Evolutionary conservation across 2,329 filamentous ascomycete species (phyloP).

Genomic region (Chaetothyriales sp.): DNA sequence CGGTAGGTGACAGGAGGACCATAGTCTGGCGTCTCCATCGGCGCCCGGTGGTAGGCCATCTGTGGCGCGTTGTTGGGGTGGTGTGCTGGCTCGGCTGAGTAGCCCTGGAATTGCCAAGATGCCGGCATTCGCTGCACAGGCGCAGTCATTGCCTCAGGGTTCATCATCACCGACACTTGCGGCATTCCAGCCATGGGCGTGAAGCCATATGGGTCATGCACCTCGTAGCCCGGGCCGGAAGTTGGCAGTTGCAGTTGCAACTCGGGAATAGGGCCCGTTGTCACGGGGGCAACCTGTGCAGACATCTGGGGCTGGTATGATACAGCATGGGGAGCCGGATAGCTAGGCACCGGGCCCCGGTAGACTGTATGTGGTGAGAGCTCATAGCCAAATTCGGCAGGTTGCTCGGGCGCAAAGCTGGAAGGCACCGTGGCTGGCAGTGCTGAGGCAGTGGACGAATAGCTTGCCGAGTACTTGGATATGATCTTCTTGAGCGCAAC

Average conservation of each 20-base stretch:
- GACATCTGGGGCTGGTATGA: conserved; percentile 3
- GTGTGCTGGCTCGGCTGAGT: conserved; percentile 19
- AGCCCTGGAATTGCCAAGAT: conserved; percentile 26
- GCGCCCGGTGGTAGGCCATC: conserved; percentile 10
- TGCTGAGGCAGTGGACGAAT: conserved; percentile 46
- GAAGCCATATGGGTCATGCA: conserved; percentile 11
- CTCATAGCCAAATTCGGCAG: conserved; percentile 29
- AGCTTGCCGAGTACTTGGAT: conserved; percentile 74
- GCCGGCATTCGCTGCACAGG: conserved; percentile 19
- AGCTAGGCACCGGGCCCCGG: not conserved
- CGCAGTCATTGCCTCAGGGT: conserved; percentile 17
- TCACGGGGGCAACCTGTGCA: conserved; percentile 9
- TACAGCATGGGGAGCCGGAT: conserved; percentile 2
- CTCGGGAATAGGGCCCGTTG: conserved; percentile 9
- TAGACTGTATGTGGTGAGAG: conserved; percentile 22
- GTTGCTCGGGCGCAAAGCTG: conserved; percentile 21
- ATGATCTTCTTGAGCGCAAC: conserved; percentile 95
- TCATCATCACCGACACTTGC: conserved; percentile 10
- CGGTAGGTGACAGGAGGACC: conserved; percentile 10
- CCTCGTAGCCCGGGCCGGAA: conserved; percentile 7
- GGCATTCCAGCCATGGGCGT: conserved; percentile 8
- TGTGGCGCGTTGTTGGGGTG: conserved; percentile 17
- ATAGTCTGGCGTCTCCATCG: conserved; percentile 10
- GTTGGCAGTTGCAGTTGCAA: conserved; percentile 14
- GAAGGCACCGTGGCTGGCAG: conserved; percentile 26